Evolutionary conservation across 768 basidiomycete genomes (phyloP).

Genomic region (Boletellus ananas): DNA sequence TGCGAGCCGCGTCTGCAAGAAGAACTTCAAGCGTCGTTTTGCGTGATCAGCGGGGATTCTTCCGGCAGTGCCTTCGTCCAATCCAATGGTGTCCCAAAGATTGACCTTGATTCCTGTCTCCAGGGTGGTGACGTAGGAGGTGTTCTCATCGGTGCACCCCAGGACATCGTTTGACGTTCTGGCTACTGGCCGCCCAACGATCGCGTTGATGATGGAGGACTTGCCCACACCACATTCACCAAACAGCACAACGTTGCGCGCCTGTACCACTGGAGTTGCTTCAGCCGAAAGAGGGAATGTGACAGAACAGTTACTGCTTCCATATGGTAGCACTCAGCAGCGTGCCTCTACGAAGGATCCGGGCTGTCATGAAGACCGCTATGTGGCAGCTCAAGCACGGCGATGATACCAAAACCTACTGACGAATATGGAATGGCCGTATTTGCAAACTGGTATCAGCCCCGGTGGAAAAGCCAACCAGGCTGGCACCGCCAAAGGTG

Average conservation of each 20-base stretch:
- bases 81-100: constrained; percentile 36
- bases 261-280: not conserved
- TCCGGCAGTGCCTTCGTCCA: constrained; percentile 29
- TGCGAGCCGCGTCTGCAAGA: constrained; percentile 20
- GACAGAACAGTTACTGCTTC: constrained; percentile 2
- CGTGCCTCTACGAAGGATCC: not conserved
- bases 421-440: not conserved
- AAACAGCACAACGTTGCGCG: constrained; percentile 36
- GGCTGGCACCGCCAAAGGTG: too few species aligned
- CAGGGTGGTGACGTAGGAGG: constrained; percentile 14
- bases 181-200: constrained; percentile 25
- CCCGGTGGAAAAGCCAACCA: not conserved
- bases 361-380: not conserved
- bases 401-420: constrained; percentile 3
- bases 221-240: constrained; percentile 34
- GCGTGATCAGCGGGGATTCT: constrained; percentile 14
- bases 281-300: not conserved
- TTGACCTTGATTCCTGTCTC: constrained; percentile 15
- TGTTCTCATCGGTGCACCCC: constrained; percentile 28
- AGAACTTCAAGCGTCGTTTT: not conserved
- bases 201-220: constrained; percentile 39
- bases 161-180: constrained; percentile 25
- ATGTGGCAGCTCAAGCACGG: not conserved
- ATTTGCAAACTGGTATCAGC: too few species aligned
- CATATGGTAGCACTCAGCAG: constrained; percentile 1